Evolutionary conservation across 208 protist genomes (phyloP), one percentile per base, ranked within the genome.

Genomic region (Leishmania braziliensis): DNA sequence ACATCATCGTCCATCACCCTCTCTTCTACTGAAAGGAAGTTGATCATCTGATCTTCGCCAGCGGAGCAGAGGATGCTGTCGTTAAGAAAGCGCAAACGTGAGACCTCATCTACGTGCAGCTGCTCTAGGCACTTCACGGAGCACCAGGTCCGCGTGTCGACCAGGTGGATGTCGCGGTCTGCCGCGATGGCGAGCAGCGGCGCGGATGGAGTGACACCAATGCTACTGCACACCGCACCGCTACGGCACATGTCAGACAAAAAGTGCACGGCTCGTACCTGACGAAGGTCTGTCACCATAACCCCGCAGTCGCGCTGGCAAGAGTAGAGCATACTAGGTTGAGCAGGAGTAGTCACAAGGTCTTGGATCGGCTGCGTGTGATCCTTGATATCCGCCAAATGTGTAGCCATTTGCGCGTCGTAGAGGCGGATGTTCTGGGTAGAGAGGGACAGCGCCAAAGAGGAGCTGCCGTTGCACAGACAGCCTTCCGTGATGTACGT

Each of bases 11-110:
- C 94, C 20, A 80, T 43, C n/a, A 91, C 90, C 18, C 83, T 77
- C 29, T 86, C 83, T 3, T 88, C 70, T 10, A 87, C 74, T 77
- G 82, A 85, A 53, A 95, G 84, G 74, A 96, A 94, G 84, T 96
- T 96, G 54, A 97, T 90, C 94, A 97, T 97, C 76, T 95, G 93
- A 68, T 97, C 94, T 74, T 97, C 94, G 6, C 92, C 90, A 5
- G 90, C 89, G 5, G 92, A 94, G 89, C 94, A 97, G 46, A 96
- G 83, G 14, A 90, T 78, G 16, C 83, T 53, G 50, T 92, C 85
- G 48, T 90, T 86, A 18, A 95, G 43, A 77, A 95, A 96, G 51
- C 92, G 91, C 79, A 96, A 60, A 5, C 91, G 90, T 8, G 94
- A 94, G 74, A 97, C 88, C 70, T 97, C 94, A 76, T 97, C 94